A percentile compares a stretch with the other conserved stretches of the same genome.
These are phyloP conservation scores for Pseudogymnoascus sp. DNA, from an alignment of 2,329 filamentous ascomycete species.

Conservation along the genomic window DNA sequence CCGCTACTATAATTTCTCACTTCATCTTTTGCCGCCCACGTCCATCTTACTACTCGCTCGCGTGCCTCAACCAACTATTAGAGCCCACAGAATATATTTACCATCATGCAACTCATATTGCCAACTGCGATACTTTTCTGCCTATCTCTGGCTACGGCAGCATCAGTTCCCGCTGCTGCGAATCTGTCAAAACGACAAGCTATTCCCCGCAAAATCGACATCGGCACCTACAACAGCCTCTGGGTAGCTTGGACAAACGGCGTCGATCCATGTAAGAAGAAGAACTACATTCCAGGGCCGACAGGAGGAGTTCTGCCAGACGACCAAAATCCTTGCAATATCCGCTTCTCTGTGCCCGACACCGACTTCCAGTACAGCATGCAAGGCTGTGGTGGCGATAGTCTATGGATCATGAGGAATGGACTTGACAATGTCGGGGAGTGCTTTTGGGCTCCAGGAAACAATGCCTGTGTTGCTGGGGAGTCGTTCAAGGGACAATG, in stretches of 20 bases:
- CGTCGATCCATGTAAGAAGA: constrained; percentile 1
- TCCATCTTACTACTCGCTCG: neutral
- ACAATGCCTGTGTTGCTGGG: neutral
- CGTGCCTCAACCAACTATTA: neutral
- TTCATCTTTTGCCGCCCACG: neutral
- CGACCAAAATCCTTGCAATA: neutral
- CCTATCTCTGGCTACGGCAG: neutral
- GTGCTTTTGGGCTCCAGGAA: neutral
- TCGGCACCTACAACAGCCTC: neutral
- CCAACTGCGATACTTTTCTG: neutral
- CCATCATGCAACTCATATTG: neutral
- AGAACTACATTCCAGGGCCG: neutral
- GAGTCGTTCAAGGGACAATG: neutral
- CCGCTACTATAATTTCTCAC: neutral
- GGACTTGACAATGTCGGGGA: neutral
- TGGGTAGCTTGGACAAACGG: neutral
- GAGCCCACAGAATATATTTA: neutral
- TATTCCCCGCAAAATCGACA: neutral
- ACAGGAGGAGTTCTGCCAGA: neutral
- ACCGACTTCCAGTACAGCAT: neutral
- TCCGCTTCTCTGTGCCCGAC: neutral
- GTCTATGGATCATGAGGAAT: neutral
- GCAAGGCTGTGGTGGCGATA: neutral
- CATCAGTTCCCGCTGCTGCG: neutral
- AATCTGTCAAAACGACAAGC: neutral